These are phyloP conservation scores for Isochrysis galbana DNA, from an alignment of 78 protist species.

Conservation along the genomic window DNA sequence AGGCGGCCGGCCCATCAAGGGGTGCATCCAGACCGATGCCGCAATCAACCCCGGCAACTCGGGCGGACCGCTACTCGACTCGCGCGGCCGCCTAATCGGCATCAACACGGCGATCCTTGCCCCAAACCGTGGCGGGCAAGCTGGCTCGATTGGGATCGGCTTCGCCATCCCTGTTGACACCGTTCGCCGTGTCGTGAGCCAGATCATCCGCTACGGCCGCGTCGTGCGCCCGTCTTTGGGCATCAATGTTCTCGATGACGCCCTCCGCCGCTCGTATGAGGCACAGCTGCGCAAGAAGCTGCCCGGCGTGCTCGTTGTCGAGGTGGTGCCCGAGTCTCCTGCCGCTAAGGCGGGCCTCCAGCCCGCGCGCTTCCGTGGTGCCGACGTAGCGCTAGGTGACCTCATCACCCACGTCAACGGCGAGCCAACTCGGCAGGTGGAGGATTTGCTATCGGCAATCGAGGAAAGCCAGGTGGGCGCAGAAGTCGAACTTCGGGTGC, in stretches of 20 bases:
- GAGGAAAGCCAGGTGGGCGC: neutral
- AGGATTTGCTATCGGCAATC: neutral
- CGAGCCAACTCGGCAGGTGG: neutral
- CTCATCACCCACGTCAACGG: neutral
- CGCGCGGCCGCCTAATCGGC: conserved; percentile 32
- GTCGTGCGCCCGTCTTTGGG: neutral
- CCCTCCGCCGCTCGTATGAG: no score
- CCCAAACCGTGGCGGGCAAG: neutral
- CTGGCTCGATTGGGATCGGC: neutral
- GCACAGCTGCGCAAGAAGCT: neutral
- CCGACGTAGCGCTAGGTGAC: neutral
- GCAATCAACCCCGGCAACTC: conserved; percentile 43
- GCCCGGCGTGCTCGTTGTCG: neutral
- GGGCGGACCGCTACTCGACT: conserved; percentile 44
- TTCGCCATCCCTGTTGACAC: conserved; percentile 43
- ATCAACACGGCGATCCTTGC: conserved; percentile 34
- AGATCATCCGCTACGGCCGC: neutral
- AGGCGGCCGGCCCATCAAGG: conserved; percentile 24
- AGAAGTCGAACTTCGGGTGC: neutral
- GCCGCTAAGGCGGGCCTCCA: neutral
- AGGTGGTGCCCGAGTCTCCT: neutral
- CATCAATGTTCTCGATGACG: neutral
- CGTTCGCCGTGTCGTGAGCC: neutral
- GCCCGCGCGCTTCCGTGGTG: neutral
- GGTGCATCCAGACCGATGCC: conserved; percentile 40